phyloP scores from a whole-genome alignment of 2,329 filamentous ascomycete species.

The Clonostachys solani region DNA sequence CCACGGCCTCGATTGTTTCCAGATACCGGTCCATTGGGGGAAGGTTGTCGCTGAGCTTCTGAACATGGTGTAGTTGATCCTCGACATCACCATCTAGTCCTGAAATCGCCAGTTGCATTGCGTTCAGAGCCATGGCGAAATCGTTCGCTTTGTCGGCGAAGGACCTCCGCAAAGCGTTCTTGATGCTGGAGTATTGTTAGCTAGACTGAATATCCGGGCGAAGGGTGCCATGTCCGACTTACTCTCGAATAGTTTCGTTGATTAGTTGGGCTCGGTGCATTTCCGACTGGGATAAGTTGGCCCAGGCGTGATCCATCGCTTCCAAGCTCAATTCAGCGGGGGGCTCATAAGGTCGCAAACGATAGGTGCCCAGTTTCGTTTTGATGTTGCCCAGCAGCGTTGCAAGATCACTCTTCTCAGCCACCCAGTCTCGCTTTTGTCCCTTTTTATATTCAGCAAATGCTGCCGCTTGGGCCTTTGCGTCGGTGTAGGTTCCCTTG shows the following conservation, averaged over 20 bases:
- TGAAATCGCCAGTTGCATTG: constrained; percentile 89
- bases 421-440: constrained; percentile 92
- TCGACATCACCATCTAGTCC: constrained; percentile 97
- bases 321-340: constrained; percentile 80
- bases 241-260: constrained; percentile 97
- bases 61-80: constrained; percentile 86
- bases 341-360: constrained; percentile 85
- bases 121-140: constrained; percentile 92
- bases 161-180: constrained; percentile 84
- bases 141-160: constrained; percentile 99
- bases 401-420: constrained; percentile 92
- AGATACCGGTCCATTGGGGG: constrained; percentile 89
- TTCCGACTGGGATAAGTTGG: constrained; percentile 73
- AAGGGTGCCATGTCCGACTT: constrained; percentile 23
- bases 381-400: constrained; percentile 97
- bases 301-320: constrained; percentile 79
- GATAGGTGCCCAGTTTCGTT: constrained; percentile 94
- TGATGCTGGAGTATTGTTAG: constrained; percentile 61
- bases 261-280: constrained; percentile 88
- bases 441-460: constrained; percentile 90
- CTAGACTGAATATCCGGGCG: background rate
- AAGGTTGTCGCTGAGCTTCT: constrained; percentile 78
- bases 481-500: constrained; percentile 87
- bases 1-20: constrained; percentile 78
- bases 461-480: constrained; percentile 77